Evolutionary conservation across 2,329 filamentous ascomycete species (phyloP), one percentile per base, ranked within the genome.

Genomic region (Cryphonectria radicalis): DNA sequence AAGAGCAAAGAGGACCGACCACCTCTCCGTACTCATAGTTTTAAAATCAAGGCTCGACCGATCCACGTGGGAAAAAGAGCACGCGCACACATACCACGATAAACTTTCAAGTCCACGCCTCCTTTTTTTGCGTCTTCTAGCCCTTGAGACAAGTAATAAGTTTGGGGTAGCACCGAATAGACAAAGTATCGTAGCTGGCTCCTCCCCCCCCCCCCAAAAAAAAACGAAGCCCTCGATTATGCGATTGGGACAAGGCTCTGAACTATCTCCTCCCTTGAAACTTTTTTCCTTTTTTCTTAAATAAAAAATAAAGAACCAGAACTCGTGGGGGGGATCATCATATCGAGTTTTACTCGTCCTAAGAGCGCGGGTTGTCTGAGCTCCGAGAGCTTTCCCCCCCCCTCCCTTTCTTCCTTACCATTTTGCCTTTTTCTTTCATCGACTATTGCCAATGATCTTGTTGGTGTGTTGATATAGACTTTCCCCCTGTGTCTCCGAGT

Each of bases 141-240:
- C 22, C 28, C 64, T 50, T 55, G 14, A 57, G 32, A 22, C 32
- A 32, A 32, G 32, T n/a, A 10, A 4, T 25, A 42, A 22, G 46
- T 40, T 46, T 11, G 37, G n/a, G 59, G 40, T 1, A 32, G 1
- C 22, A 25, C 62, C 62, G n/a, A 5, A 19, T 40, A 64, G 10
- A 43, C 37, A 40, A 37, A 28, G n/a, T 42, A 35, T 63, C 62
- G 55, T 55, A 28, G 37, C 42, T 3, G 8, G 46, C 11, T 19
- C 14, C 42, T 13, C 28, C 28, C 28, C 28, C 28, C 28, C 28
- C 28, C n/a, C n/a, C n/a, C n/a, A n/a, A n/a, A n/a, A n/a, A n/a
- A n/a, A n/a, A n/a, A 68, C 69, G 46, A 28, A 50, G 67, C 69
- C n/a, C n/a, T n/a, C 46, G 42, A 46, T 19, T 42, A 50, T 68